These are phyloP conservation scores for Actinomortierella ambigua DNA, from an alignment of 371 early-diverging fungal genomes.

Conservation along the genomic window DNA sequence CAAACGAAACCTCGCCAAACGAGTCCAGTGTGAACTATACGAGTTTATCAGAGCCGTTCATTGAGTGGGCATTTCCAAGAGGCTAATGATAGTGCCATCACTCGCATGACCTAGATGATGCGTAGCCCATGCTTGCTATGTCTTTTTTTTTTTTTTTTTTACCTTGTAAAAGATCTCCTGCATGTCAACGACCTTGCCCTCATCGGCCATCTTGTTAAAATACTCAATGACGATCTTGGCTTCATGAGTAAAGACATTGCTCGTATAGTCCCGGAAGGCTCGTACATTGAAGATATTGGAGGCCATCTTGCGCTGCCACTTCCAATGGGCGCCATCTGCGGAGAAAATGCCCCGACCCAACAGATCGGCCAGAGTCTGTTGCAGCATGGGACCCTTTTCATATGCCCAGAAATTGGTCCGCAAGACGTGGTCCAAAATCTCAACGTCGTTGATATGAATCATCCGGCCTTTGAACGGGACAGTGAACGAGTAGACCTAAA, in stretches of 20 bases:
- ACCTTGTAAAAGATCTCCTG: constrained; percentile 60
- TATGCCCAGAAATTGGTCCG: constrained; percentile 61
- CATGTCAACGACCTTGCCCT: constrained; percentile 52
- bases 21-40: constrained; percentile 66
- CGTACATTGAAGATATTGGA: constrained; percentile 73
- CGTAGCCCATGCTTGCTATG: too few species aligned
- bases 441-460: constrained; percentile 24
- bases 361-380: constrained; percentile 46
- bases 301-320: constrained; percentile 70
- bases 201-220: constrained; percentile 39
- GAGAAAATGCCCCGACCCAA: constrained; percentile 77
- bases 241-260: constrained; percentile 54
- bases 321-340: constrained; percentile 72
- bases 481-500: constrained; percentile 9
- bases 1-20: constrained; percentile 53
- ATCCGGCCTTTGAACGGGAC: constrained; percentile 28
- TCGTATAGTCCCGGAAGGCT: constrained; percentile 62
- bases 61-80: too few species aligned
- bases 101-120: too few species aligned
- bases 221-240: constrained; percentile 30
- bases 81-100: too few species aligned
- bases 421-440: constrained; percentile 40
- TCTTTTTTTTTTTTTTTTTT: too few species aligned
- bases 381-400: constrained; percentile 55
- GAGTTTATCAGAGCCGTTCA: too few species aligned